Evolutionary conservation across 352 stramenopile genomes (phyloP), one percentile per base, ranked within the genome.

Genomic region (Globisporangium cystogenes): DNA sequence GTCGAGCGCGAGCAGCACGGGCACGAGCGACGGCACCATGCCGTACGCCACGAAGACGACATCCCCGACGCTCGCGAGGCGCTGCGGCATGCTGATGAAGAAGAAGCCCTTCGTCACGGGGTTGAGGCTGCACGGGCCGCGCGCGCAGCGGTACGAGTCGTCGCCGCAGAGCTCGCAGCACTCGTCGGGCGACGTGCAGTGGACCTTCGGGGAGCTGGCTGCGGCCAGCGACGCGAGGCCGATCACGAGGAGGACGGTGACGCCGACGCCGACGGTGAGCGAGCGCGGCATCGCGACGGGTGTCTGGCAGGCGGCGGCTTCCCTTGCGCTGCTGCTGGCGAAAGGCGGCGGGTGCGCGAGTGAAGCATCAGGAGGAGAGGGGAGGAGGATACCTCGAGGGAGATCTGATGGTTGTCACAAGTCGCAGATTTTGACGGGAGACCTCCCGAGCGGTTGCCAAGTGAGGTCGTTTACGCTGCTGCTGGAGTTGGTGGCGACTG

Each of bases 21-120:
- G 69, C 51, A 75, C 68, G 44, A 82, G 51, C 46, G 78, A 85
- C 49, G 74, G 74, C 43, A 85, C 74, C 57, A 79, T 79, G 24
- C 74, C 60, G 52, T 85, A 85, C 48, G 76, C 73, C 40, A 62
- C 64, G 48, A 78, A 72, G 7, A 73, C 55, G 52, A 78, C 65
- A 47, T 85, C 74, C 68, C 69, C 77, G 62, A 82, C 70, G 47
- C 64, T 60, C n/a, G 78, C 53, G 24, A 41, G 11, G 70, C 27
- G 0, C 59, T 65, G n/a, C 31, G 74, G 74, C 20, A 58, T 15
- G 43, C 69, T 82, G 59, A 79, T 68, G 64, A 63, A 77, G 67
- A 85, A 85, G 60, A 81, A 69, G 10, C 52, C 54, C 40, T 71
- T 75, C 7, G 70, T 65, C 31, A 82, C 4, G 41, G 68, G 50